Base-by-base conservation (phyloP, 2,329 filamentous ascomycete species). In the Metarhizium sp. region DNA sequence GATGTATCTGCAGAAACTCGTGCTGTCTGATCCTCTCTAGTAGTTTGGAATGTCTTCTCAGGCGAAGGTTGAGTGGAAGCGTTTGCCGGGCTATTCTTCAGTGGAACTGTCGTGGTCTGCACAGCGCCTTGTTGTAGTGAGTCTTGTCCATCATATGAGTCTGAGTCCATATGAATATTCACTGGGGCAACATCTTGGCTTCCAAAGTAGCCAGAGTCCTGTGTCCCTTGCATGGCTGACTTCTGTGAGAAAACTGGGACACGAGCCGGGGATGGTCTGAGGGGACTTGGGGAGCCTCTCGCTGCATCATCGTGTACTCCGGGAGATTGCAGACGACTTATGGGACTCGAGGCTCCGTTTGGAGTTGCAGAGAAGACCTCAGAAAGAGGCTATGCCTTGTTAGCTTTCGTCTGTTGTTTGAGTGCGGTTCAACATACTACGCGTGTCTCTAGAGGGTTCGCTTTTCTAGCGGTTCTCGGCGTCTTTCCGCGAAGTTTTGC, bases 401-500 rank as follows among this genome's bases (percentile, higher is more conserved):
- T 57, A 73, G 66, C 46, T 29, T 32, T 25, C 47, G 29, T 51
- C 8, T 7, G 8, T 18, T 25, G 38, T 5, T 45, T 59, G 13
- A 49, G 29, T 58, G 47, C 51, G 55, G 53, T 59, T 61, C 43
- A 52, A 73, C 83, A 71, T 76, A 90, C 87, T 59, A 84, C 80
- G 63, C 88, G 81, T 36, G 76, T 70, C 67, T 87, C 84, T 30
- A 72, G 69, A 10, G 74, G 72, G 63, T 79, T 78, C 51, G 71
- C 72, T 67, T 87, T 91, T 55, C 84, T 81, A 38, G 75, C 75
- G 18, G 88, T 90, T 58, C 86, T 80, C 46, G 89, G 88, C 32
- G 88, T 92, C 74, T 90, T 92, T 55, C 86, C 88, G 60, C 88
- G 85, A 67, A 94, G 73, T 68, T 90, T 92, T 55, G 88, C 88